Percentiles rank a stretch among this genome's conserved stretches.
Evolutionary conservation across 2,329 filamentous ascomycete species (phyloP).

Genomic region (Neurospora crassa): DNA sequence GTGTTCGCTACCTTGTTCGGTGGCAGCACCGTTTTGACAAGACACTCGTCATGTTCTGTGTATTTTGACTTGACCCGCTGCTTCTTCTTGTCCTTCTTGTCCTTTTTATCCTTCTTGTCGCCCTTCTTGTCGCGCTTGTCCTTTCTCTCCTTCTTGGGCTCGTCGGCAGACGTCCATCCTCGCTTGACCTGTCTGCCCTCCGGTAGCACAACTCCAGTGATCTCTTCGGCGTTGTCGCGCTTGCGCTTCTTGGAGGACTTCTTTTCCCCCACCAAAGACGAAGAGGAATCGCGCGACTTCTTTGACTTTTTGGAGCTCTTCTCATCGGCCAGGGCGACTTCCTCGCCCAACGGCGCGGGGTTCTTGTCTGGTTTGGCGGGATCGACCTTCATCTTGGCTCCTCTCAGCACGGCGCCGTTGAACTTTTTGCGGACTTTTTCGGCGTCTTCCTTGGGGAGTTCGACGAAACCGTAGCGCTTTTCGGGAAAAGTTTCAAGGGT

Average conservation of each 20-base stretch:
- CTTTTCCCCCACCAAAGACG: constrained; percentile 21
- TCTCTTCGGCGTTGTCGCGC: constrained; percentile 28
- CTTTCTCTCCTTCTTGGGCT: constrained; percentile 31
- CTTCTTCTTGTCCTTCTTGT: constrained; percentile 47
- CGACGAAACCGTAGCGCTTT: constrained; percentile 80
- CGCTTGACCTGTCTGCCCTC: constrained; percentile 73
- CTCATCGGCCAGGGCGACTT: constrained; percentile 20
- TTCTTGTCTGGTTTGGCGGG: constrained; percentile 59
- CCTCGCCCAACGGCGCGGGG: constrained; percentile 20
- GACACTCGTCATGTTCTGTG: constrained; percentile 68
- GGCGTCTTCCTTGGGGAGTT: constrained; percentile 70
- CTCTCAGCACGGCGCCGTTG: constrained; percentile 76
- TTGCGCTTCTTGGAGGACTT: constrained; percentile 35
- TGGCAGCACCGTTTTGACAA: constrained; percentile 73
- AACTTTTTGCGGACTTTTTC: constrained; percentile 89
- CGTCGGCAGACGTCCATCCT: constrained; percentile 70
- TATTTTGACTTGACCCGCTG: constrained; percentile 63
- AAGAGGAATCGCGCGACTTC: constrained; percentile 16
- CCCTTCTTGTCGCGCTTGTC: constrained; percentile 37
- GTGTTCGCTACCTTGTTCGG: constrained; percentile 33
- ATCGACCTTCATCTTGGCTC: constrained; percentile 76
- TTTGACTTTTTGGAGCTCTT: constrained; percentile 25
- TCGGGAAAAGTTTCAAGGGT: constrained; percentile 80
- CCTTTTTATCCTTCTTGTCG: constrained; percentile 38
- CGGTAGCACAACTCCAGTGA: constrained; percentile 61